Conservation (phyloP, 495 filamentous ascomycete species). For the Usnea hakonensis region DNA sequence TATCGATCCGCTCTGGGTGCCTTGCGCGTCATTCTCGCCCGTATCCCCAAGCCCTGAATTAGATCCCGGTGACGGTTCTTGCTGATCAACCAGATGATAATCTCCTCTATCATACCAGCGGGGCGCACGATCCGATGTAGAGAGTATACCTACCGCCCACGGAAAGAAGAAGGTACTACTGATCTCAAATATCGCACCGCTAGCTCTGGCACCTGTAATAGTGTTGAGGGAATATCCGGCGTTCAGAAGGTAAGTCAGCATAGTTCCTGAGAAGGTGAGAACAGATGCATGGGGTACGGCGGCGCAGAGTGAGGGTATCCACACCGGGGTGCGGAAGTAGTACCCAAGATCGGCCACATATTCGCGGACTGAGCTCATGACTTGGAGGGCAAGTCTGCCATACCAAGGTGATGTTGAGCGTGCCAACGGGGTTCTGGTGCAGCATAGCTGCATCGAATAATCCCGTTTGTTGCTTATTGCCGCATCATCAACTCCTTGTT, state of each 20-base stretch:
- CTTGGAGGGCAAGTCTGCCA: not conserved
- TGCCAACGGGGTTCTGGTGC: not conserved
- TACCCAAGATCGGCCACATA: not conserved
- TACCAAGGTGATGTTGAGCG: not conserved
- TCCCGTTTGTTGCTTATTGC: not conserved
- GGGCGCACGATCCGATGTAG: not conserved
- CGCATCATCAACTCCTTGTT: not conserved
- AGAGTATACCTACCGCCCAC: slow-evolving; percentile 5
- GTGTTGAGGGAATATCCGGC: slow-evolving; percentile 4
- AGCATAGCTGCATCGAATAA: not conserved
- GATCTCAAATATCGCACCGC: slow-evolving; percentile 3
- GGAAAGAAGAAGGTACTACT: slow-evolving; percentile 7
- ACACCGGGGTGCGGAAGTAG: not conserved
- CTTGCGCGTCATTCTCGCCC: not conserved
- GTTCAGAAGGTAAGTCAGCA: slow-evolving; percentile 12
- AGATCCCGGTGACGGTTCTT: not conserved
- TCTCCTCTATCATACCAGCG: not conserved
- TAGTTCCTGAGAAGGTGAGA: slow-evolving; percentile 4
- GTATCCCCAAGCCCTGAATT: not conserved
- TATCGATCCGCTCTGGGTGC: not conserved
- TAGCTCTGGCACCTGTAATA: slow-evolving; percentile 5
- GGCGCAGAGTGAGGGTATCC: slow-evolving; percentile 7
- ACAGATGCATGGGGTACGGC: slow-evolving; percentile 8
- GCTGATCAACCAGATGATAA: not conserved
- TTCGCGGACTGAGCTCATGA: not conserved